Evolutionary conservation across 2,329 filamentous ascomycete genomes (phyloP), one percentile per base, ranked within the genome.

Genomic region (Dactylellina sp.): DNA sequence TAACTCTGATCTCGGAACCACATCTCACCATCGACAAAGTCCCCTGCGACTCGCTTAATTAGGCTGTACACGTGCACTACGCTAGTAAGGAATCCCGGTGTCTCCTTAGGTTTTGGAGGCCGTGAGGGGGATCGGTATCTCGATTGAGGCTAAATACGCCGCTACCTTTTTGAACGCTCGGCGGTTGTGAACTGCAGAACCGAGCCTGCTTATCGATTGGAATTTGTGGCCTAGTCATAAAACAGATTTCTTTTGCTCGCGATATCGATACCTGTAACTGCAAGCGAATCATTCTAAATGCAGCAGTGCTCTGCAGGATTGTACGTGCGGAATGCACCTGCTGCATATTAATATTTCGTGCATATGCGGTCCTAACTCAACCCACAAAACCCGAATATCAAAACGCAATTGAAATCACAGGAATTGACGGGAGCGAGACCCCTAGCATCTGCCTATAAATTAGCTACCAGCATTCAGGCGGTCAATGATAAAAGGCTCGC

Each of bases 1-100:
- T 68, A 68, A 68, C 14, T 68, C 63, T 68, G 63, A 68, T 68
- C 63, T 68, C 63, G 63, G 63, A 68, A 60, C 63, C 50, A 20
- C 37, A 68, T 68, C 63, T 68, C 37, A 66, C 25, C 52, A 57
- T 53, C 44, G 7, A 44, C 7, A 42, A 25, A 14, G 22, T 42
- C 49, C 53, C 57, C 40, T 59, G 55, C 7, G 22, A 46, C 42
- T 68, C 63, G 63, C 63, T 68, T 68, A 68, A 68, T 52, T 68
- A 52, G 63, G 44, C 46, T 60, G 63, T 46, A 60, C 53, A 68
- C 55, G 63, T 68, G 63, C 63, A 42, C 53, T 60, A 22, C 47
- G 37, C 16, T 28, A 68, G 40, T 57, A 44, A 24, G 44, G 44
- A 60, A 32, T 44, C 1, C 16, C 35, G 24, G 14, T 59, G 18